Conservation (phyloP, 768 basidiomycete genomes). For the Suillus subalutaceus region DNA sequence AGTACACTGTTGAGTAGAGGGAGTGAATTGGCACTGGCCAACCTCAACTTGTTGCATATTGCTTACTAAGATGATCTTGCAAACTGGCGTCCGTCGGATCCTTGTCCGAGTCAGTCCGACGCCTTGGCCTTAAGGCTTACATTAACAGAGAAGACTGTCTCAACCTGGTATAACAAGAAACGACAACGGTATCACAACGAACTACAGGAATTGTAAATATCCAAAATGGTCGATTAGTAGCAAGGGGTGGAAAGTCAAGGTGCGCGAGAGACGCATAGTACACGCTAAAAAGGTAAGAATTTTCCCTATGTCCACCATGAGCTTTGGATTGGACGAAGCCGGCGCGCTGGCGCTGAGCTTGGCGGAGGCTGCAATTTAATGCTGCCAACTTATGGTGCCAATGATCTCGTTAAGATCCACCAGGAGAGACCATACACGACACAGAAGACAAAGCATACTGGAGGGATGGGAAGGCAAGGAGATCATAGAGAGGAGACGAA, state of each 20-base stretch:
- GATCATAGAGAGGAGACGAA: background rate
- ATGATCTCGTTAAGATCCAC: slow-evolving; percentile 2
- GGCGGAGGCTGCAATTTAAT: background rate
- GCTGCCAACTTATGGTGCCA: background rate
- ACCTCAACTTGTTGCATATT: background rate
- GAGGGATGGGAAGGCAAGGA: slow-evolving; percentile 8
- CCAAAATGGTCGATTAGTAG: background rate
- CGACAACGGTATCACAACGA: background rate
- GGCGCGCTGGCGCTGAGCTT: background rate
- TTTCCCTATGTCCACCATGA: background rate
- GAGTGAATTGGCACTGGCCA: background rate
- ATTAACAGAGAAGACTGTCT: background rate
- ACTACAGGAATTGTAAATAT: background rate
- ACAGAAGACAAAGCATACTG: slow-evolving; percentile 2
- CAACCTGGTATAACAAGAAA: background rate
- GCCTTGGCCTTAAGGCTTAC: background rate
- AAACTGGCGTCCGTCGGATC: too few species aligned
- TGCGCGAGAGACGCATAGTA: background rate
- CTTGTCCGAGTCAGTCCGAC: background rate
- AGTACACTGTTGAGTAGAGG: background rate
- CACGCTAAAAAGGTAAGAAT: slow-evolving; percentile 3
- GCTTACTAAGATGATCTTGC: background rate
- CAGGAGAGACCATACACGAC: slow-evolving; percentile 7
- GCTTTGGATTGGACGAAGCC: slow-evolving; percentile 11
- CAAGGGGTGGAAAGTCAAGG: slow-evolving; percentile 3